phyloP scores from a whole-genome alignment of 495 filamentous ascomycete species.

The Penicillium maclennaniae region DNA sequence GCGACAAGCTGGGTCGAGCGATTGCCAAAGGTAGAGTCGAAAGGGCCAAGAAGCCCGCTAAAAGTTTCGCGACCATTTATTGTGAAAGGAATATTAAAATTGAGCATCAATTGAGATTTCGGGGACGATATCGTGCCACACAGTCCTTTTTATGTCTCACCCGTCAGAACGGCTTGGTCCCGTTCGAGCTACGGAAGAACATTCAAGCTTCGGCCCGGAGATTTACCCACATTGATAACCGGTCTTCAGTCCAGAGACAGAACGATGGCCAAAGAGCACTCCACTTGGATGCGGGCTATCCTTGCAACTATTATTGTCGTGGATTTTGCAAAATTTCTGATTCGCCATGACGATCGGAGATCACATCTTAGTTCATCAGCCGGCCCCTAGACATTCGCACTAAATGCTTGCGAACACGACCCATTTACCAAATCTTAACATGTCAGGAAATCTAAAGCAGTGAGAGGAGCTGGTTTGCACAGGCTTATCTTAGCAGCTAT shows the following conservation, averaged over 20 bases:
- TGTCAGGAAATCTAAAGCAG: neutral
- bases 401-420: neutral
- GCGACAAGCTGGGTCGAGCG: slow-evolving; percentile 8
- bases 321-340: slow-evolving; percentile 6
- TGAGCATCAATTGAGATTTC: no score
- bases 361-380: neutral
- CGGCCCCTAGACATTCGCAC: no score
- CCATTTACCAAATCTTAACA: neutral
- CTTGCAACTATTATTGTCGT: slow-evolving; percentile 8
- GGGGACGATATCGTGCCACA: neutral
- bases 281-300: slow-evolving; percentile 1
- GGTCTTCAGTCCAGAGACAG: slow-evolving; percentile 16
- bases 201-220: slow-evolving; percentile 5
- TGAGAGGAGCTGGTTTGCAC: neutral
- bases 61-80: slow-evolving; percentile 5
- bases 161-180: neutral
- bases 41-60: slow-evolving; percentile 11
- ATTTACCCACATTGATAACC: slow-evolving; percentile 5
- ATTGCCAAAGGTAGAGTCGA: slow-evolving; percentile 15
- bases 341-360: slow-evolving; percentile 1
- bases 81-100: neutral
- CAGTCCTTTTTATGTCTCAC: neutral
- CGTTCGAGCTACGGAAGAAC: neutral
- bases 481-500: neutral
- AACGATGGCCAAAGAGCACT: slow-evolving; percentile 6